Percentiles rank a stretch among this genome's conserved stretches.
Evolutionary conservation across 2,329 filamentous ascomycete species (phyloP).

Genomic region (Nemania sp.): DNA sequence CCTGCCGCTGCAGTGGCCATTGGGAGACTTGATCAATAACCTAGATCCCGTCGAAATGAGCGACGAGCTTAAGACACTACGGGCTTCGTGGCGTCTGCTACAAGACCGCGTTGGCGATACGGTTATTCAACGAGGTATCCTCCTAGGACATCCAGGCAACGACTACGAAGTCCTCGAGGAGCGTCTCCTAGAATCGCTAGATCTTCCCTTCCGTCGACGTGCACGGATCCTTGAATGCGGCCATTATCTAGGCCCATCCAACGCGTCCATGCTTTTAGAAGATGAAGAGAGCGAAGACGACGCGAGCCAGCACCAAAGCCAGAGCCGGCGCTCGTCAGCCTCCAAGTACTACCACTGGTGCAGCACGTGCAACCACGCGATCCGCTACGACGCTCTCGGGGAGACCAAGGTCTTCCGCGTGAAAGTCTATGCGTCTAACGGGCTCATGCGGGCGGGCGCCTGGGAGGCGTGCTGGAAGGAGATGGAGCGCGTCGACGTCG

Average conservation of each 20-base stretch:
- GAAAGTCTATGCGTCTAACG: slow-evolving; percentile 93
- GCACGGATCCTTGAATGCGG: slow-evolving; percentile 75
- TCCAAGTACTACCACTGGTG: slow-evolving; percentile 60
- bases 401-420: slow-evolving; percentile 68
- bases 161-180: slow-evolving; percentile 82
- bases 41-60: slow-evolving; percentile 40
- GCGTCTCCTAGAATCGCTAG: slow-evolving; percentile 72
- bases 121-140: slow-evolving; percentile 71
- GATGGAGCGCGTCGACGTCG: slow-evolving; percentile 98
- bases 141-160: slow-evolving; percentile 76
- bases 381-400: slow-evolving; percentile 57
- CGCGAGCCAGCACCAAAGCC: slow-evolving; percentile 39
- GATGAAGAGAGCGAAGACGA: slow-evolving; percentile 53
- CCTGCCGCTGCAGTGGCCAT: slow-evolving; percentile 69
- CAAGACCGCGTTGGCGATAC: slow-evolving; percentile 73
- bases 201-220: slow-evolving; percentile 65
- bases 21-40: slow-evolving; percentile 58
- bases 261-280: slow-evolving; percentile 49
- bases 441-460: slow-evolving; percentile 85
- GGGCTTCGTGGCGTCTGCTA: slow-evolving; percentile 67
- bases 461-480: slow-evolving; percentile 95
- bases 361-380: slow-evolving; percentile 57
- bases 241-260: slow-evolving; percentile 70
- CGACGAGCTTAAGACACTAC: slow-evolving; percentile 53
- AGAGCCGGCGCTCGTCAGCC: slow-evolving; percentile 30